Base-by-base conservation (phyloP, 306 rosid genomes). In the Rosa persica region DNA sequence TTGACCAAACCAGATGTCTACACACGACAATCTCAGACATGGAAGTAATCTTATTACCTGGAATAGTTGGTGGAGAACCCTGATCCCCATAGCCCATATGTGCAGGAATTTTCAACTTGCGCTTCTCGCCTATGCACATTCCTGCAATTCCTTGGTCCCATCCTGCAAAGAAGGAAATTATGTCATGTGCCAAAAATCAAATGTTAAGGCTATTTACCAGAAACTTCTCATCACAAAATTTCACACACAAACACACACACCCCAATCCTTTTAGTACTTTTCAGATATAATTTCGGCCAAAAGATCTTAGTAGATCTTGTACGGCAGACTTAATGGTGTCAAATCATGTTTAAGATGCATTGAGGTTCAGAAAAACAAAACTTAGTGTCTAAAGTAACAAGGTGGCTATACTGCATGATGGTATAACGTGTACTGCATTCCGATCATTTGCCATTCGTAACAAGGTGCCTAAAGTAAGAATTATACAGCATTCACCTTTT, bases 101-200 rank as follows among this genome's bases (percentile, higher is more conserved):
- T 68, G 99, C 75, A 64, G 99, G 99, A 77, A 95, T 95, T 88
- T 89, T 93, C 89, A 95, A 76, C 88, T 95, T 95, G 62, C 99
- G 81, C 93, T 95, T 95, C 93, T 95, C 99, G 54, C 99, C 98
- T 1, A 93, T 82, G 72, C 99, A 95, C 90, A 91, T 91, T 80
- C 98, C 99, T 87, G 89, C 62, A 77, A 95, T 73, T 48, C 99
- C 99, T 86, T 95, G 99, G 85, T 95, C 99, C 98, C 99, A 95
- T 73, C 99, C 99, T 95, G 86, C 72, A 83, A 76, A 80, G 15
- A 51, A 75, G 30, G 58, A 68, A 36, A 57, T 80, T 11, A 52
- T 5, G 54, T 25, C 40, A 48, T 22, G 60, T 4, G 6, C 40
- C 9, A 51, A 74, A 15, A 57, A 13, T 54, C 66, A n/a, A 54